These are phyloP conservation scores for Epichloe baconii DNA, from an alignment of 2,329 filamentous ascomycete genomes.

Conservation along the genomic window DNA sequence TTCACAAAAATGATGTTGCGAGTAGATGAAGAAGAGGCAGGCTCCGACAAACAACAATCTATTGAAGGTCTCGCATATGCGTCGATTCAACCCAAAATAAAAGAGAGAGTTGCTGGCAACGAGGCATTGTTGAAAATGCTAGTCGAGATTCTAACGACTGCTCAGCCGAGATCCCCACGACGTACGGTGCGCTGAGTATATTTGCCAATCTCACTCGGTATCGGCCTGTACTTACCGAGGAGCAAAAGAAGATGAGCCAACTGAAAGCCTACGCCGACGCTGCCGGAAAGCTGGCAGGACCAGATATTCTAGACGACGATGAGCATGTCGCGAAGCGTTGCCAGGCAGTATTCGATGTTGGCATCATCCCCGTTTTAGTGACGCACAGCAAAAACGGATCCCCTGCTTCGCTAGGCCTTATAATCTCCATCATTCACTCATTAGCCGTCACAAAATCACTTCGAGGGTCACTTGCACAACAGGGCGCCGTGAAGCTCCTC, in stretches of 20 bases:
- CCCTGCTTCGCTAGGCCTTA: slow-evolving; percentile 55
- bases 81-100: slow-evolving; percentile 72
- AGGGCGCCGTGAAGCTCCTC: slow-evolving; percentile 81
- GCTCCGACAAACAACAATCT: slow-evolving; percentile 49
- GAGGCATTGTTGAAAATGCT: slow-evolving; percentile 54
- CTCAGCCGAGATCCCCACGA: slow-evolving; percentile 51
- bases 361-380: slow-evolving; percentile 64
- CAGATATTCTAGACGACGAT: slow-evolving; percentile 62
- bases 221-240: slow-evolving; percentile 64
- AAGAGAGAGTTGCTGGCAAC: slow-evolving; percentile 66
- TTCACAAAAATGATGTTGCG: slow-evolving; percentile 54
- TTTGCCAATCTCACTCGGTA: slow-evolving; percentile 77
- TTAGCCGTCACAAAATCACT: slow-evolving; percentile 62
- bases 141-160: slow-evolving; percentile 46
- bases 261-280: slow-evolving; percentile 91
- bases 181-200: slow-evolving; percentile 79
- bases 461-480: slow-evolving; percentile 72
- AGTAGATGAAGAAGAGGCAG: slow-evolving; percentile 37
- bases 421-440: slow-evolving; percentile 63
- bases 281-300: slow-evolving; percentile 48
- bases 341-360: slow-evolving; percentile 63
- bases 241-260: slow-evolving; percentile 83
- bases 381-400: slow-evolving; percentile 63
- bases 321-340: slow-evolving; percentile 65
- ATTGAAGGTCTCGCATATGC: slow-evolving; percentile 89